A percentile compares a stretch with the other conserved stretches of the same genome.
Evolutionary conservation across 2,329 filamentous ascomycete species (phyloP).

Genomic region (Aspergillus pseudotamarii): DNA sequence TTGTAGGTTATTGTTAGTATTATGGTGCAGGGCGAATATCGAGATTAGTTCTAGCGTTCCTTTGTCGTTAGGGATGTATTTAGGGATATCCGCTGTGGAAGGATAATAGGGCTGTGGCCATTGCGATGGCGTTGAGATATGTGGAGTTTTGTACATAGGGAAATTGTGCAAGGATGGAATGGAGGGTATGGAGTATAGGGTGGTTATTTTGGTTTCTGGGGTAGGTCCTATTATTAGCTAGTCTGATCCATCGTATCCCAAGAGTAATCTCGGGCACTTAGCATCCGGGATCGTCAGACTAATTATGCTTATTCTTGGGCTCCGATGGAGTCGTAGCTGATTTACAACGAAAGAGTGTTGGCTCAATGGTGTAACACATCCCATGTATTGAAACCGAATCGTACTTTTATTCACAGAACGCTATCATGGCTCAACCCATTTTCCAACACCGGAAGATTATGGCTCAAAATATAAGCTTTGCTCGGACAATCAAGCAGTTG

Average conservation of each 20-base stretch:
- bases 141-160: neutral
- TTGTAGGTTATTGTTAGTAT: neutral
- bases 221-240: neutral
- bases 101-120: conserved; percentile 15
- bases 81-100: conserved; percentile 8
- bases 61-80: conserved; percentile 16
- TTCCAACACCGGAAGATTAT: conserved; percentile 4
- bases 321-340: neutral
- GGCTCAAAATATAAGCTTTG: neutral
- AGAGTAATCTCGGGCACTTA: neutral
- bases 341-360: neutral
- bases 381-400: neutral
- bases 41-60: conserved; percentile 8
- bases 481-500: neutral
- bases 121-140: neutral
- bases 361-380: neutral
- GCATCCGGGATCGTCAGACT: neutral
- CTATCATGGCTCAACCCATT: neutral
- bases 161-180: neutral
- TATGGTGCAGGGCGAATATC: conserved; percentile 8
- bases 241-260: neutral
- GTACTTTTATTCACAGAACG: conserved; percentile 5
- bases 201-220: neutral
- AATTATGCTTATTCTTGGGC: neutral
- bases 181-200: neutral